phyloP scores from a whole-genome alignment of 1,139 yeast genomes.

The Neolecta irregularis region DNA sequence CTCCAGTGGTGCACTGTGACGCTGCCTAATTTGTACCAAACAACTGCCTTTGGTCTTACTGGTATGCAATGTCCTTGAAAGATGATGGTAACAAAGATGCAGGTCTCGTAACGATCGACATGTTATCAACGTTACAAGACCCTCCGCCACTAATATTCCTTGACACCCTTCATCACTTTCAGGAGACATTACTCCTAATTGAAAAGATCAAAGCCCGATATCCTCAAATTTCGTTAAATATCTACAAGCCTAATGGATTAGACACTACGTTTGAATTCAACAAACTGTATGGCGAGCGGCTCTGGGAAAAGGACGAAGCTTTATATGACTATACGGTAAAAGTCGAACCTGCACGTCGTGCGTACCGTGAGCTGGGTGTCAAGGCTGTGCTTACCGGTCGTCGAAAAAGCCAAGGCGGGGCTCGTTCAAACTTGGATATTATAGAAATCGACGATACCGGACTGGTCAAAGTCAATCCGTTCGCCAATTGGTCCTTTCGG shows the following conservation, averaged over 20 bases:
- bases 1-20: constrained; percentile 69
- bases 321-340: constrained; percentile 76
- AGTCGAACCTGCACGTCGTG: constrained; percentile 84
- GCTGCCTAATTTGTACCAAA: constrained; percentile 69
- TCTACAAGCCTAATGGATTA: constrained; percentile 50
- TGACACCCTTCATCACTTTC: constrained; percentile 85
- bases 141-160: constrained; percentile 64
- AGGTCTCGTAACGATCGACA: constrained; percentile 79
- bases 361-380: constrained; percentile 55
- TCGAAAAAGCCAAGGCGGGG: constrained; percentile 79
- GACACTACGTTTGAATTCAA: constrained; percentile 50
- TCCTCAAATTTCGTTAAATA: constrained; percentile 37
- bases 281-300: constrained; percentile 47
- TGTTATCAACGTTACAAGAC: constrained; percentile 42
- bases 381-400: constrained; percentile 86
- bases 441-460: constrained; percentile 63
- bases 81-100: too few relatives aligned
- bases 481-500: constrained; percentile 66
- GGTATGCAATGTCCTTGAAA: too few relatives aligned
- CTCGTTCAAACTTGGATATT: constrained; percentile 55
- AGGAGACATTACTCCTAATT: constrained; percentile 74
- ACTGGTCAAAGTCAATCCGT: constrained; percentile 73
- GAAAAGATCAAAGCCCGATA: constrained; percentile 43
- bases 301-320: constrained; percentile 75
- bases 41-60: constrained; percentile 89